A percentile compares a stretch with the other conserved stretches of the same genome.
Conservation (phyloP, 2,329 filamentous ascomycete genomes). For the Trichoderma hamatum region DNA sequence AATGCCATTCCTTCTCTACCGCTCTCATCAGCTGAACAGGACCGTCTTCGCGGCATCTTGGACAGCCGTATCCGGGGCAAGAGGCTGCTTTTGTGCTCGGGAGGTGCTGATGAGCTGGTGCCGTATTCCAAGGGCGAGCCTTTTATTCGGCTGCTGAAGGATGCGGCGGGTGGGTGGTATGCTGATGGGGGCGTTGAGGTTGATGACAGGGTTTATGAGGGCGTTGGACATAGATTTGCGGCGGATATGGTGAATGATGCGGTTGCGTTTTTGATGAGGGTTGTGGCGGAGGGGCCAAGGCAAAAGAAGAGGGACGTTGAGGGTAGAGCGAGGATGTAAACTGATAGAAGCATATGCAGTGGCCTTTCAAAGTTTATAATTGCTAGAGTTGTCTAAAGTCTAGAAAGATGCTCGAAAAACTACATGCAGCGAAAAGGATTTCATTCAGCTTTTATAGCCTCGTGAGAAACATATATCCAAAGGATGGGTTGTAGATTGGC, state of each 20-base stretch:
- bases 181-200: slow-evolving; percentile 60
- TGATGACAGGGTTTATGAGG: slow-evolving; percentile 68
- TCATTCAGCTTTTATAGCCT: too few species aligned
- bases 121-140: slow-evolving; percentile 64
- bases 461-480: too few species aligned
- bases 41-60: slow-evolving; percentile 50
- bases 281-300: slow-evolving; percentile 42
- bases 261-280: slow-evolving; percentile 62
- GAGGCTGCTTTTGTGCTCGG: slow-evolving; percentile 65
- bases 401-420: too few species aligned
- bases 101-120: slow-evolving; percentile 71
- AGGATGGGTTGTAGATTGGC: too few species aligned
- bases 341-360: not conserved
- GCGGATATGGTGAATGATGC: slow-evolving; percentile 68
- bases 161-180: slow-evolving; percentile 56
- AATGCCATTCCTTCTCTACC: slow-evolving; percentile 40
- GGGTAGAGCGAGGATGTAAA: slow-evolving; percentile 37
- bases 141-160: slow-evolving; percentile 65
- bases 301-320: slow-evolving; percentile 24
- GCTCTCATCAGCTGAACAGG: slow-evolving; percentile 44
- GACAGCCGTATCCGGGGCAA: slow-evolving; percentile 61
- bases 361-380: too few species aligned
- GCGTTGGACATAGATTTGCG: slow-evolving; percentile 70
- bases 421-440: too few species aligned
- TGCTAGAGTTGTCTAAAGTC: too few species aligned